Base-by-base conservation (phyloP, 164 flowering plant genomes). In the Aristolochia californica region DNA sequence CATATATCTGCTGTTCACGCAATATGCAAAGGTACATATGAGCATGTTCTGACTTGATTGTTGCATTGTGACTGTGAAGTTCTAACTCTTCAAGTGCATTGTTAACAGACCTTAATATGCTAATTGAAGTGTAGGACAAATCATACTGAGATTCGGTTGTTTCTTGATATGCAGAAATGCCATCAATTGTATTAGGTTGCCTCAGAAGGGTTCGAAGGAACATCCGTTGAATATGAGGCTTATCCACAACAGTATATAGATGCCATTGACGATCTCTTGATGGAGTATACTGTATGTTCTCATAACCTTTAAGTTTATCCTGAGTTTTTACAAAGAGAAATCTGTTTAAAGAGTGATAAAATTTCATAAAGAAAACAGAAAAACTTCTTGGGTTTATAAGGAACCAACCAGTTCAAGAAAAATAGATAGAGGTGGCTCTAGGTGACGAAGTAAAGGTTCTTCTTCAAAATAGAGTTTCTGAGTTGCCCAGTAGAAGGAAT, bases 181-280 rank as follows among this genome's bases (percentile, higher is more conserved):
- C 88, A 57, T 83, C 86, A 61, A 68, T 68, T 57, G 84, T 49
- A 28, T 68, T 69, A 11, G 91, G 83, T 62, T 94, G 99, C 66
- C 99, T 78, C 43, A 94, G 84, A 55, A 94, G 91, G 9, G 97
- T 90, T 67, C 97, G 80, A 16, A 94, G 84, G 53, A 90, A 94
- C 95, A 88, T 88, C 74, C 97, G 80, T 67, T 79, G 84, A 27
- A 86, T 70, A 28, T 61, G 68, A 67, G 88, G 79, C 74, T 84
- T 84, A 72, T 84, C 97, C 30, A 65, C 66, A 61, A 88, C 94
- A 56, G 91, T 80, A 65, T 94, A 94, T 22, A 90, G 67, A 70
- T 94, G 99, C 97, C 99, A 94, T 62, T 94, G 99, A n/a, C 97
- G 93, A 66, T 94, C 99, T 51, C 97, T 76, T 8, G 99, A 94